phyloP scores from a whole-genome alignment of 345 rosid species.

The Hibiscus trionum region DNA sequence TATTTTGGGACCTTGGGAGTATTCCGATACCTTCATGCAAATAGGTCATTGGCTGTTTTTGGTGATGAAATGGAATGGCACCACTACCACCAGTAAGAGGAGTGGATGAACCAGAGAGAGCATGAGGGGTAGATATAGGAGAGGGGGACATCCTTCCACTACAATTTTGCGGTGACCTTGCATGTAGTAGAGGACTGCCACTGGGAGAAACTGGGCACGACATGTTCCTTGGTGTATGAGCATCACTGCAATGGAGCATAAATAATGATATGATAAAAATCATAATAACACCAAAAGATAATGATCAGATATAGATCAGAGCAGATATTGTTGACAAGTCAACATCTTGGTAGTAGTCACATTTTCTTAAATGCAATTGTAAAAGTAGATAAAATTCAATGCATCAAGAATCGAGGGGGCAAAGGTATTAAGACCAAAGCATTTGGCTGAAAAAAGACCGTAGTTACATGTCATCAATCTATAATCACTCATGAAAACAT shows the following conservation, averaged over 20 bases:
- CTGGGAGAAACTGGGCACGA: constrained; percentile 58
- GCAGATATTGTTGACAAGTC: background rate
- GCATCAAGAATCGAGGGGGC: background rate
- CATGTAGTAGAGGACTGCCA: constrained; percentile 51
- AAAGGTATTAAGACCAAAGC: background rate
- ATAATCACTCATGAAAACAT: background rate
- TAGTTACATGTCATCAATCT: background rate
- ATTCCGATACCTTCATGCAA: constrained; percentile 45
- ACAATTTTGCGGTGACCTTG: constrained; percentile 44
- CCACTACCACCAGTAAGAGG: constrained; percentile 50
- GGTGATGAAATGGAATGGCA: constrained; percentile 52
- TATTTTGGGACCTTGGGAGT: constrained; percentile 33
- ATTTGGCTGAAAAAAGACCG: background rate
- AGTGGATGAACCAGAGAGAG: constrained; percentile 55
- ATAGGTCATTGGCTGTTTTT: constrained; percentile 36
- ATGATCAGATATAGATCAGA: background rate
- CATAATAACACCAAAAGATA: background rate
- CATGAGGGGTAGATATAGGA: constrained; percentile 53
- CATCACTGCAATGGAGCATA: constrained; percentile 29
- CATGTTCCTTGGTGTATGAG: constrained; percentile 37
- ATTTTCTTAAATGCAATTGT: background rate
- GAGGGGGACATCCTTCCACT: constrained; percentile 60
- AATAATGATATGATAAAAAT: background rate
- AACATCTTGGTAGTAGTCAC: background rate
- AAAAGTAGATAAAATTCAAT: background rate